Base-by-base conservation (phyloP, 2,329 filamentous ascomycete species). In the Nemania sp. region DNA sequence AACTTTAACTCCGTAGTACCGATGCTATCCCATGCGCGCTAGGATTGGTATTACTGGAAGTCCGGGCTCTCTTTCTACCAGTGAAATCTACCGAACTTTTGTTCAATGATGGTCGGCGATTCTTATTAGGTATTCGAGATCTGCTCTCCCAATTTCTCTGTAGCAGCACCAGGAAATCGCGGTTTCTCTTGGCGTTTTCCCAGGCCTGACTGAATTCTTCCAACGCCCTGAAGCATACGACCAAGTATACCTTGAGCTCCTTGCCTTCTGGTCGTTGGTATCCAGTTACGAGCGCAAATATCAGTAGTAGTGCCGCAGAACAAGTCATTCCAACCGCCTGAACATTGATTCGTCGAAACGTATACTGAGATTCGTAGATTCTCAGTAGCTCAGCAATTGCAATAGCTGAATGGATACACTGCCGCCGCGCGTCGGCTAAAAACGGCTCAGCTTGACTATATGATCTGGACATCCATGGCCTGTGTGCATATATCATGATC, bases 371-470 rank as follows among this genome's bases (percentile, higher is more conserved):
- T 45, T 72, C 70, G 55, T 72, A 72, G 2, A 68, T 49, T 11
- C 27, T 38, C 20, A 66, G 43, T 60, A 55, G 70, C 51, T 73
- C 69, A 43, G 72, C 72, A 6, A 74, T 70, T 0, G 73, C 69
- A 43, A 74, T 71, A 64, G 70, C 67, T 29, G 74, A 75, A 61
- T 73, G 70, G 26, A 67, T 58, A 26, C 65, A 67, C 45, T 47
- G 62, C 49, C 24, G 51, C 15, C 65, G 51, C 3, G 65, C 65
- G 32, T 64, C 45, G n/a, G 22, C 15, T 22, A 27, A 26, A 8
- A 35, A 52, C 5, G 45, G 60, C 8, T 62, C 32, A 32, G 32
- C 3, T 8, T 54, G 43, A 13, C 18, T 53, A 32, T 63, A 51
- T 51, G 49, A 49, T 20, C 43, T 53, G 38, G 52, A 57, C 64